phyloP scores from a whole-genome alignment of 495 filamentous ascomycete genomes.

The Aspergillus leporis region DNA sequence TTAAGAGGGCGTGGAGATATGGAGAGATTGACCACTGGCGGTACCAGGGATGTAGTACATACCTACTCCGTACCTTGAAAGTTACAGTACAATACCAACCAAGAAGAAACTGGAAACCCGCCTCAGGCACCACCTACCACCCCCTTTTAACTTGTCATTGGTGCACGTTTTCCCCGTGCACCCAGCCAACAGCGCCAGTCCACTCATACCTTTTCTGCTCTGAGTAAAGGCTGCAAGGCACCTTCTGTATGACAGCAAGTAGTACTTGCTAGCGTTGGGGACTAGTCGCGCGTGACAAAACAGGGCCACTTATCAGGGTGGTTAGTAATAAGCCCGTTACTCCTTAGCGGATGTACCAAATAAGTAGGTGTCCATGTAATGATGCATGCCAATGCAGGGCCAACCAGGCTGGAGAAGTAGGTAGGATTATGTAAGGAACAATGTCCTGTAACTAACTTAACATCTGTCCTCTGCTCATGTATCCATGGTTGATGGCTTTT shows the following conservation, averaged over 20 bases:
- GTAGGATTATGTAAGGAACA: background rate
- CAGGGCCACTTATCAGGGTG: background rate
- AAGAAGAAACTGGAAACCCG: background rate
- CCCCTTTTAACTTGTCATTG: background rate
- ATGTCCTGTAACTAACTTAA: background rate
- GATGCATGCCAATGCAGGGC: constrained; percentile 1
- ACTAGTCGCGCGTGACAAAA: background rate
- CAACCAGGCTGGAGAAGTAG: background rate
- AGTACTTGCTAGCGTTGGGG: background rate
- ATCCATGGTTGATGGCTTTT: background rate
- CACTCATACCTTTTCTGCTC: background rate
- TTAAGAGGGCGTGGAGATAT: background rate
- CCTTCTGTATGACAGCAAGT: background rate
- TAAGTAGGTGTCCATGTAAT: background rate
- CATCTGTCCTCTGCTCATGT: background rate
- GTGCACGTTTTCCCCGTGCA: background rate
- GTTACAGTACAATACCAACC: background rate
- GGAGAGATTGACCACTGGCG: background rate
- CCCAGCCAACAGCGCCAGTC: background rate
- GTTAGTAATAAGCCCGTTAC: background rate
- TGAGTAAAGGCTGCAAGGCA: background rate
- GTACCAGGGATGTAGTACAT: background rate
- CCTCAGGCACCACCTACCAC: background rate
- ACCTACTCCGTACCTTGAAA: background rate
- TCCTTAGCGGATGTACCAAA: background rate